Base-by-base conservation (phyloP, 345 rosid genomes). In the Laguncularia racemosa region DNA sequence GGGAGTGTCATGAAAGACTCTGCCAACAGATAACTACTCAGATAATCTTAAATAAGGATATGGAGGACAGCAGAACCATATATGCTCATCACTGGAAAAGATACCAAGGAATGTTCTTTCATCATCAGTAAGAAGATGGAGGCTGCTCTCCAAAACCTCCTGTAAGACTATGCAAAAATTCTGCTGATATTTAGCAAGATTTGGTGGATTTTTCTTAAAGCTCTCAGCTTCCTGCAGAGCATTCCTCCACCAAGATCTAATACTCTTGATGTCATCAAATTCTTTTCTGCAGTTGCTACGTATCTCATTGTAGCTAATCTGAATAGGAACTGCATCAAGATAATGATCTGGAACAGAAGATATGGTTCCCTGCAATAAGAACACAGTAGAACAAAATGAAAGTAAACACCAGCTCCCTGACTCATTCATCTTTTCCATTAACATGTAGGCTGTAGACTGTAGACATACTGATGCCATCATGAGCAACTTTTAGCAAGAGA, bases 31-130 rank as follows among this genome's bases (percentile, higher is more conserved):
- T 20, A 64, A 68, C 52, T 57, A 1, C 56, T 61, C 46, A 45
- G 26, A 62, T 56, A 16, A 51, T 20, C 53, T n/a, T 50, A 46
- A 59, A 26, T 49, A 48, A 14, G 21, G 44, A 46, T 16, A 52
- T 2, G 56, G 44, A 40, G 28, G 44, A 38, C 40, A 57, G 48
- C 23, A 60, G 57, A 17, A 46, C 48, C 59, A 56, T 48, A 59
- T 54, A 48, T 10, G 48, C 12, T 18, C 16, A 57, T 67, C 26
- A 58, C 51, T 16, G 38, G 17, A 73, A 51, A 21, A 44, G 52
- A 65, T 81, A 89, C 97, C 93, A 50, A 86, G 61, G 49, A 83
- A 81, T n/a, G 53, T 50, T 63, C 59, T 92, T 60, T 92, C 97
- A 49, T 71, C 80, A n/a, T 69, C 77, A 0, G 78, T 83, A 69